These are phyloP conservation scores for Cardiospermum halicacabum DNA, from an alignment of 345 rosid genomes.

Conservation along the genomic window DNA sequence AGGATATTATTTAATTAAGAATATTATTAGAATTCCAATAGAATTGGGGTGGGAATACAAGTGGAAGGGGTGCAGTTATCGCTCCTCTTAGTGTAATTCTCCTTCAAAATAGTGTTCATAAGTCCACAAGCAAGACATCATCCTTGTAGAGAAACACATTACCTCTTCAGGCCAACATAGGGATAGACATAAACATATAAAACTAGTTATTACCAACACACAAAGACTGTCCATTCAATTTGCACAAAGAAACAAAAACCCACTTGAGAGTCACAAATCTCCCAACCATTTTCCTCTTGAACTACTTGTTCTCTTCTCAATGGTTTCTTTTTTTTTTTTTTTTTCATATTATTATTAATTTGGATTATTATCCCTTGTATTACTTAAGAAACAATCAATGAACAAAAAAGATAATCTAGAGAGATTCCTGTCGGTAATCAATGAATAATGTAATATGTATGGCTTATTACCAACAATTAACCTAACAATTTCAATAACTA, in stretches of 20 bases:
- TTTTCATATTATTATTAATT: background rate
- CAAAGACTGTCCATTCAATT: background rate
- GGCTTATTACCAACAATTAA: background rate
- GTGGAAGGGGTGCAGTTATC: no score
- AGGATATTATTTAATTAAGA: no score
- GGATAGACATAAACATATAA: no score
- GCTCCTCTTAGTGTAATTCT: no score
- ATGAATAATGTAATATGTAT: background rate
- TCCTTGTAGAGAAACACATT: no score
- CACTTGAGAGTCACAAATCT: background rate
- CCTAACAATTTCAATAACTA: background rate
- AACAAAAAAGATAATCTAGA: background rate
- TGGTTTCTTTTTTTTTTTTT: background rate
- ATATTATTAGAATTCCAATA: no score
- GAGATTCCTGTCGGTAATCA: background rate
- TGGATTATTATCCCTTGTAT: background rate
- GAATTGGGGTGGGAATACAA: no score
- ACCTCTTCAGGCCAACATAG: no score
- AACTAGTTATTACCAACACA: background rate
- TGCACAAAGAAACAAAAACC: background rate
- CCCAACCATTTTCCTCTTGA: background rate
- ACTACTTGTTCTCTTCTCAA: background rate
- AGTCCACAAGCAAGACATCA: no score
- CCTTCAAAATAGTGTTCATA: no score
- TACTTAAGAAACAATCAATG: background rate